Evolutionary conservation across 306 rosid species (phyloP), one percentile per base, ranked within the genome.

Genomic region (Ziziphus jujuba): DNA sequence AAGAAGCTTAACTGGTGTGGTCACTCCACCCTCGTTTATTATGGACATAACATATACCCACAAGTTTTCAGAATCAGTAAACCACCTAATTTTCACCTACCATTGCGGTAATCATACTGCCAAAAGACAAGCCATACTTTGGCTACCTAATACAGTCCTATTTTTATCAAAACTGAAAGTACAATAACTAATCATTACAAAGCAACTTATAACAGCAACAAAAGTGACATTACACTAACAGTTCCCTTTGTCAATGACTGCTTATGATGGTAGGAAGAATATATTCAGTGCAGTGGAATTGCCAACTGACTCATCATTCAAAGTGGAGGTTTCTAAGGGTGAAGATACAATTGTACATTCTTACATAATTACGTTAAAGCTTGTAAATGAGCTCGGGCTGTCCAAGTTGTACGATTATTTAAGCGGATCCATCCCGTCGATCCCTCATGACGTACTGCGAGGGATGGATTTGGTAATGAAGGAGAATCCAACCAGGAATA

Each of bases 401-500:
- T 14, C 66, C 65, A 85, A 78, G 84, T 53, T 90, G 77, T 73
- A 56, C 73, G 85, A 90, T 43, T 90, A 85, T 69, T 68, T 90
- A 19, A 69, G 74, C 19, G 85, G 81, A 34, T 60, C 48, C 11
- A 58, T 67, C n/a, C 45, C 59, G 34, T 50, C 84, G 10, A 54
- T 72, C 50, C 97, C 97, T 22, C 82, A 91, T 63, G 91, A 90
- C 33, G 78, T 90, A 69, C 74, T 90, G 52, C 97, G 84, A 74
- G 88, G 89, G 23, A 57, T 90, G 97, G 91, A 87, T 72, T 64
- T 87, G 65, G 95, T 85, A 55, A 64, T 90, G 72, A 90, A 85
- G 78, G 88, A 90, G 75, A 90, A 85, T 71, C 91, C 95, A 6
- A 52, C 78, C 13, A 79, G 85, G 66, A 61, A 63, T 11, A 76